Conservation (phyloP, 345 rosid species). For the Lagerstroemia speciosa region DNA sequence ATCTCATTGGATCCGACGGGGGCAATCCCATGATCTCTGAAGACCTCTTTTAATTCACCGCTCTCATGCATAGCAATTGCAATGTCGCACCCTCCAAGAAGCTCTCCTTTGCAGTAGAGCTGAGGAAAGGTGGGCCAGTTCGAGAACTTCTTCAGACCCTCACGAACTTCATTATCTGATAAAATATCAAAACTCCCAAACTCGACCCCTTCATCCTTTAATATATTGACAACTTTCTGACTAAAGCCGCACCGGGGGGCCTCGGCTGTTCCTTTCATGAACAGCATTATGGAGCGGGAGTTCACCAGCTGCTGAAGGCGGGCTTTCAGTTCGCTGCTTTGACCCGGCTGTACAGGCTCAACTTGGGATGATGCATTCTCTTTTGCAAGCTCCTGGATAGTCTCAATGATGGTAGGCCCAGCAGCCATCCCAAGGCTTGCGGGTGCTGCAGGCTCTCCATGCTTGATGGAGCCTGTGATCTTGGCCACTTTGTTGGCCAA, state of each 20-base stretch:
- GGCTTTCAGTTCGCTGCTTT: conserved; percentile 28
- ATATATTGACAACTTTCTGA: conserved; percentile 55
- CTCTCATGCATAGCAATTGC: conserved; percentile 78
- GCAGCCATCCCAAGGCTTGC: conserved; percentile 98
- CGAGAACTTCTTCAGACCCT: conserved; percentile 89
- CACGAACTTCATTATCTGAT: conserved; percentile 65
- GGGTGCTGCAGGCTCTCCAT: conserved; percentile 85
- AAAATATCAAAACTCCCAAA: conserved; percentile 83
- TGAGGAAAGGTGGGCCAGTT: conserved; percentile 99
- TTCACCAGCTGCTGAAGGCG: conserved; percentile 54
- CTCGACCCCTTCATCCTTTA: conserved; percentile 68
- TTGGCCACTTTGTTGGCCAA: conserved; percentile 90
- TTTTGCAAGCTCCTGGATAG: conserved; percentile 60
- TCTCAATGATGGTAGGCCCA: conserved; percentile 65
- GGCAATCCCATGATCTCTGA: conserved; percentile 56
- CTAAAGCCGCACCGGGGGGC: conserved; percentile 92
- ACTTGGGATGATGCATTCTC: conserved; percentile 35
- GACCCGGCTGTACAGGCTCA: conserved; percentile 30
- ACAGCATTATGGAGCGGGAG: conserved; percentile 77
- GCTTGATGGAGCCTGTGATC: conserved; percentile 51
- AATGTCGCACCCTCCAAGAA: conserved; percentile 93
- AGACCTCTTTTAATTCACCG: conserved; percentile 74
- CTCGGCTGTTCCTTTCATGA: conserved; percentile 88
- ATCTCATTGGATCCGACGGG: conserved; percentile 12
- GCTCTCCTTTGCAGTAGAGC: conserved; percentile 88